Evolutionary conservation across 2,329 filamentous ascomycete genomes (phyloP).

Genomic region (Tolypocladium cylindrosporum): DNA sequence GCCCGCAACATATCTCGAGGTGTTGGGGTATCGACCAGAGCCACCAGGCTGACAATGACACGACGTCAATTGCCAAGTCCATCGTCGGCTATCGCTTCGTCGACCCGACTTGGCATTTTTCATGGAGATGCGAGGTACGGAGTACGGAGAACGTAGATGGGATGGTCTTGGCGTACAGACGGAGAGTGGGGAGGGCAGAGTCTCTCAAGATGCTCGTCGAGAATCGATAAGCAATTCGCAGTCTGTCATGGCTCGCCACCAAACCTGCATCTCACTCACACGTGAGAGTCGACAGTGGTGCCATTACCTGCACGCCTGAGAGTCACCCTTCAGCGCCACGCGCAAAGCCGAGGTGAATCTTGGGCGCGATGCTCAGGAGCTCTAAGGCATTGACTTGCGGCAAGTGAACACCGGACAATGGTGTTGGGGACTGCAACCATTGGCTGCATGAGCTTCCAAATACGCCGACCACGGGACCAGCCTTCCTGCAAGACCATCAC

Average conservation of each 20-base stretch:
- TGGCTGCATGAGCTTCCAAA: not conserved
- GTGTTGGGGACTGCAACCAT: not conserved
- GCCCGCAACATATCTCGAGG: not conserved
- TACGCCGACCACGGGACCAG: not conserved
- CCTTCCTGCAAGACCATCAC: no score
- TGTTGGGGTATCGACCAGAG: not conserved
- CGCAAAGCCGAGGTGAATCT: no score
- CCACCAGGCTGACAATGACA: not conserved
- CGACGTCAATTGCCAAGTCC: not conserved
- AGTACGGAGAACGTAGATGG: not conserved
- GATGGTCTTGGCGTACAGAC: not conserved
- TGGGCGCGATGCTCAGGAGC: no score
- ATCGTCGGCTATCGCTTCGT: not conserved
- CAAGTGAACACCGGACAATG: not conserved
- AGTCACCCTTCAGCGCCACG: no score
- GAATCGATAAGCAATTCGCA: not conserved
- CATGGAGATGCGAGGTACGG: not conserved
- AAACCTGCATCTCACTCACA: not conserved
- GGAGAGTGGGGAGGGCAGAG: not conserved
- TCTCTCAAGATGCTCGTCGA: not conserved
- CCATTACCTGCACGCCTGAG: no score
- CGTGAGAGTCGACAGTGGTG: not conserved
- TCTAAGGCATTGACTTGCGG: not conserved
- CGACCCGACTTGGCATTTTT: not conserved
- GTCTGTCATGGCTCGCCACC: no score